These are phyloP conservation scores for Pythium pectinolyticum DNA, from an alignment of 352 stramenopile species.

Conservation along the genomic window DNA sequence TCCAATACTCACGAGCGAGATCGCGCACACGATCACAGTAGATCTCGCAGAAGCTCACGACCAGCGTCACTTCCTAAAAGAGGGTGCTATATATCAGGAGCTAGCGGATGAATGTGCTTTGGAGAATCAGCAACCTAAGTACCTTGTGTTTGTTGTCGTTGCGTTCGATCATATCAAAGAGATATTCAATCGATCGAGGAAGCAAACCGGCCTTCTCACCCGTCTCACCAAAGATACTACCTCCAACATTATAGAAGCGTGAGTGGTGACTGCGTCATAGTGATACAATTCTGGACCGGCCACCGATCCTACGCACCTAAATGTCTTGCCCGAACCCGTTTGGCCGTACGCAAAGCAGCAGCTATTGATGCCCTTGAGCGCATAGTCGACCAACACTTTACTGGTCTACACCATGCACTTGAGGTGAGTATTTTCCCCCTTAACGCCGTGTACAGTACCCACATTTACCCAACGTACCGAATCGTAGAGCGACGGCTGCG, in stretches of 20 bases:
- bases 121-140: neutral
- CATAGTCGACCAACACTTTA: slow-evolving; percentile 88
- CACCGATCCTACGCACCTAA: too few species aligned
- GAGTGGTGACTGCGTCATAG: too few species aligned
- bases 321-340: slow-evolving; percentile 83
- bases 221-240: slow-evolving; percentile 87
- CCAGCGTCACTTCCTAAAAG: slow-evolving; percentile 78
- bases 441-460: neutral
- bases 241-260: neutral
- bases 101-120: too few species aligned
- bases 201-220: slow-evolving; percentile 87
- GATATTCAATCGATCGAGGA: slow-evolving; percentile 86
- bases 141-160: slow-evolving; percentile 64
- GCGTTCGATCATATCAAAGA: slow-evolving; percentile 84
- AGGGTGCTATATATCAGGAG: too few species aligned
- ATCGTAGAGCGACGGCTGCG: slow-evolving; percentile 69
- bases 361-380: slow-evolving; percentile 91
- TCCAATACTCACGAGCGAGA: slow-evolving; percentile 86
- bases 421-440: too few species aligned
- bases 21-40: slow-evolving; percentile 93
- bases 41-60: slow-evolving; percentile 93
- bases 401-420: slow-evolving; percentile 72
- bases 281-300: too few species aligned
- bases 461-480: slow-evolving; percentile 32
- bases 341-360: slow-evolving; percentile 94